Base-by-base conservation (phyloP, 2,329 filamentous ascomycete species). In the Cercospora canescens region DNA sequence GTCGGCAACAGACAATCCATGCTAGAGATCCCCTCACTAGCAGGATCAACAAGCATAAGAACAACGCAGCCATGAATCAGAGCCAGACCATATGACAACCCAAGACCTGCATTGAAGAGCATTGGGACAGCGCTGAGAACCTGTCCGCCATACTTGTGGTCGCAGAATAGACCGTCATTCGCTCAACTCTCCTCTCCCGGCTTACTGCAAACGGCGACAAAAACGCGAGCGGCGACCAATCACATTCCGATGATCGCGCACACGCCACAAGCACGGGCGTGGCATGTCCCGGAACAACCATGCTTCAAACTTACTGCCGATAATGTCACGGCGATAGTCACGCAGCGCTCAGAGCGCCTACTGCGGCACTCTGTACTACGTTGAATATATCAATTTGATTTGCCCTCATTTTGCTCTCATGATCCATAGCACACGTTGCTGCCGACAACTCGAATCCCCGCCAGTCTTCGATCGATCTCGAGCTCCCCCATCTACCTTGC, bases 141-240 rank as follows among this genome's bases (percentile, higher is more conserved):
- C 59, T 61, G 48, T 61, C 59, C 48, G 16, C 24, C 28, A 35
- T 26, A 26, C 59, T 26, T 61, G 59, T 61, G 59, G 28, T 37
- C 41, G 41, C 59, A 61, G 30, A 34, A n/a, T 34, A 32, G 41
- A 61, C 59, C 52, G 18, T 5, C 59, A 61, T 61, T 61, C 59
- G 59, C 59, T 48, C 39, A 52, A 32, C 21, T 32, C 41, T 16
- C 16, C 41, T 61, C 39, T 4, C 16, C 39, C 59, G 28, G 59
- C 59, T 61, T 61, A 61, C 59, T 61, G 41, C 59, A 34, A 50
- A 32, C 28, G 41, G 59, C 28, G 39, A 61, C 59, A 34, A 34
- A 26, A 18, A 28, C 30, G 28, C 32, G 24, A 35, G 59, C n/a
- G 28, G 48, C 28, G 32, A 16, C 59, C 59, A 61, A 61, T 61